phyloP scores from a whole-genome alignment of 768 basidiomycete genomes.

The Leccinum imitatum region DNA sequence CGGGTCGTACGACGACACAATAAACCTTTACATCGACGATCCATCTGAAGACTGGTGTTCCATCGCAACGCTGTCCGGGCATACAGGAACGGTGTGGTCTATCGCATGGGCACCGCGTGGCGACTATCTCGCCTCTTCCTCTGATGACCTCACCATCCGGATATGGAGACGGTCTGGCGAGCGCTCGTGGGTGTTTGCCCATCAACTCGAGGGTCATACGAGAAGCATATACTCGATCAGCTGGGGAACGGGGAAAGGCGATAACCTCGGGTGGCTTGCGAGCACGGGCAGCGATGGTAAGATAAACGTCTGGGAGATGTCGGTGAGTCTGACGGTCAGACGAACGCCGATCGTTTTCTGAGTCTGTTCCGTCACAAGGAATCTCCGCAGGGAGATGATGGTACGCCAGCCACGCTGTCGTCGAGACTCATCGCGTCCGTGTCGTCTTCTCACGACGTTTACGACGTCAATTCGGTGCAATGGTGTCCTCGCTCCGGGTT shows the following conservation, averaged over 20 bases:
- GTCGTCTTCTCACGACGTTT: constrained; percentile 71
- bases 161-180: constrained; percentile 76
- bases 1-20: constrained; percentile 94
- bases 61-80: constrained; percentile 77
- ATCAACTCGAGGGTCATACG: constrained; percentile 62
- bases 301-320: constrained; percentile 79
- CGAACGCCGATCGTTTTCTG: neutral
- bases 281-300: constrained; percentile 84
- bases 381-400: constrained; percentile 7
- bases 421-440: constrained; percentile 54
- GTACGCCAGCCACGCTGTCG: constrained; percentile 28
- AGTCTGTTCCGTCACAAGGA: constrained; percentile 16
- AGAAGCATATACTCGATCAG: constrained; percentile 79
- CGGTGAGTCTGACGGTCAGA: constrained; percentile 38
- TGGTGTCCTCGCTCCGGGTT: constrained; percentile 78
- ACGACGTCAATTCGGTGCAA: constrained; percentile 80
- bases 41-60: constrained; percentile 94
- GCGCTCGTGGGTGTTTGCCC: constrained; percentile 61
- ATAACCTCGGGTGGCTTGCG: constrained; percentile 75
- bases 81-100: constrained; percentile 90
- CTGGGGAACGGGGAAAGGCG: constrained; percentile 54
- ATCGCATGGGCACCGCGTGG: constrained; percentile 79
- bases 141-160: constrained; percentile 80
- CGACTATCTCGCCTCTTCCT: constrained; percentile 80
- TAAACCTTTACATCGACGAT: constrained; percentile 92